Percentiles rank a stretch among this genome's conserved stretches.
Conservation (phyloP, 495 filamentous ascomycete genomes). For the Hypoxylon lienhwacheense region DNA sequence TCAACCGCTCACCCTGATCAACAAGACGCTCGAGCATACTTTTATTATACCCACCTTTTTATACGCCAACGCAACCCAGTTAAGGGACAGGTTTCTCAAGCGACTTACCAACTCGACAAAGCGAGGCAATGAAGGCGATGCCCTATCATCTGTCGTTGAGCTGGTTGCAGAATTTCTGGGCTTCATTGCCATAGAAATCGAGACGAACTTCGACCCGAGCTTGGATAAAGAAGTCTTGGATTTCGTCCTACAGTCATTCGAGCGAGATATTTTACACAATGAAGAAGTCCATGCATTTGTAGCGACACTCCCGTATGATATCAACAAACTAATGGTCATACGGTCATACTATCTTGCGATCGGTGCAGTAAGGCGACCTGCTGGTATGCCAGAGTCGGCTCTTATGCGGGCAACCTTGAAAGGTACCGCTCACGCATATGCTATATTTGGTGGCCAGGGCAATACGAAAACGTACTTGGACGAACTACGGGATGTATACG, state of each 20-base stretch:
- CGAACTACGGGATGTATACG: slow-evolving; percentile 77
- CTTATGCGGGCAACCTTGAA: slow-evolving; percentile 76
- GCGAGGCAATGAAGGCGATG: slow-evolving; percentile 79
- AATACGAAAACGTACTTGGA: slow-evolving; percentile 94
- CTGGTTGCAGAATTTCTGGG: slow-evolving; percentile 78
- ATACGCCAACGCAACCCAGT: slow-evolving; percentile 80
- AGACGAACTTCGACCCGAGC: slow-evolving; percentile 73
- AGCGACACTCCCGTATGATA: slow-evolving; percentile 66
- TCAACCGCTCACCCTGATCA: slow-evolving; percentile 73
- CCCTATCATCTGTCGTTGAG: slow-evolving; percentile 77
- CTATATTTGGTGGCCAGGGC: slow-evolving; percentile 83
- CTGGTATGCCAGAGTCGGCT: slow-evolving; percentile 77
- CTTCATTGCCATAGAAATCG: slow-evolving; percentile 71
- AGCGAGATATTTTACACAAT: slow-evolving; percentile 74
- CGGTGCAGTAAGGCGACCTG: slow-evolving; percentile 67
- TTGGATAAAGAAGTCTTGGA: slow-evolving; percentile 75
- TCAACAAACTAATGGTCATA: slow-evolving; percentile 75
- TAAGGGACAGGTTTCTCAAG: slow-evolving; percentile 73
- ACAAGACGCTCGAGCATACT: slow-evolving; percentile 81
- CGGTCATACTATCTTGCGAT: slow-evolving; percentile 77
- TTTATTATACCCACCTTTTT: slow-evolving; percentile 82
- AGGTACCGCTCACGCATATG: slow-evolving; percentile 69
- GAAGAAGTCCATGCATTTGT: slow-evolving; percentile 85
- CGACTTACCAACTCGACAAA: slow-evolving; percentile 75
- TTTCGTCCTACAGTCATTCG: slow-evolving; percentile 77